phyloP scores from a whole-genome alignment of 2,329 filamentous ascomycete species.

The Pestalotiopsis sp. region DNA sequence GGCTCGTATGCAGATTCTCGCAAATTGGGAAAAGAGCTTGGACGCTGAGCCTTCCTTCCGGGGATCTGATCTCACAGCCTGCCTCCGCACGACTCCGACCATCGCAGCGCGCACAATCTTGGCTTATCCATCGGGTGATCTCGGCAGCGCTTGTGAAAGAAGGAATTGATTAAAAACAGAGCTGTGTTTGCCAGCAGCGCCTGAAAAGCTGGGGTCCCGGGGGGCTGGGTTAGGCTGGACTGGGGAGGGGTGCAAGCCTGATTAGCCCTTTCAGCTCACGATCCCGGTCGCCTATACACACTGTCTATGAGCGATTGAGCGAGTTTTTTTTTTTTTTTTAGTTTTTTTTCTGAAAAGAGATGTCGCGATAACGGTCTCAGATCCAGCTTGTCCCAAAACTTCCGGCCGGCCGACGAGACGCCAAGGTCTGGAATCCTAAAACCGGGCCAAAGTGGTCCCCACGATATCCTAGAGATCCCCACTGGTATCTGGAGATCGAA shows the following conservation, averaged over 20 bases:
- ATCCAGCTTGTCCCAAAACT: neutral
- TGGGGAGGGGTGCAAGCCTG: neutral
- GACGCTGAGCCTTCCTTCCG: no score
- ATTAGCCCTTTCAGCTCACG: neutral
- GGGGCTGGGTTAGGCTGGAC: neutral
- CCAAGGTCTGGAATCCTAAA: constrained; percentile 9
- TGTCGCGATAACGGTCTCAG: constrained; percentile 11
- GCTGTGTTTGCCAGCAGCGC: neutral
- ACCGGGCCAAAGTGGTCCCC: neutral
- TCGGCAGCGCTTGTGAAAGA: constrained; percentile 7
- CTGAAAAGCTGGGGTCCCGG: constrained; percentile 1
- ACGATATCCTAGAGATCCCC: neutral
- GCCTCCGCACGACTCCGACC: neutral
- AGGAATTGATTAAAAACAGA: neutral
- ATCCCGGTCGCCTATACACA: no score
- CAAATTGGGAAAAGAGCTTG: no score
- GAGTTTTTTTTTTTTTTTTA: neutral
- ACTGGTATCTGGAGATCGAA: constrained; percentile 1
- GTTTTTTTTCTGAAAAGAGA: neutral
- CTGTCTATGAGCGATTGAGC: neutral
- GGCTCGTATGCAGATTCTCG: no score
- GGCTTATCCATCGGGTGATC: constrained; percentile 1
- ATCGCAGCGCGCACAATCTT: neutral
- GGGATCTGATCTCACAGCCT: no score
- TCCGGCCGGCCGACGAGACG: constrained; percentile 3